Percentiles rank a stretch among this genome's conserved stretches.
Conservation (phyloP, 331 rosid species). For the Acacia pycnantha region DNA sequence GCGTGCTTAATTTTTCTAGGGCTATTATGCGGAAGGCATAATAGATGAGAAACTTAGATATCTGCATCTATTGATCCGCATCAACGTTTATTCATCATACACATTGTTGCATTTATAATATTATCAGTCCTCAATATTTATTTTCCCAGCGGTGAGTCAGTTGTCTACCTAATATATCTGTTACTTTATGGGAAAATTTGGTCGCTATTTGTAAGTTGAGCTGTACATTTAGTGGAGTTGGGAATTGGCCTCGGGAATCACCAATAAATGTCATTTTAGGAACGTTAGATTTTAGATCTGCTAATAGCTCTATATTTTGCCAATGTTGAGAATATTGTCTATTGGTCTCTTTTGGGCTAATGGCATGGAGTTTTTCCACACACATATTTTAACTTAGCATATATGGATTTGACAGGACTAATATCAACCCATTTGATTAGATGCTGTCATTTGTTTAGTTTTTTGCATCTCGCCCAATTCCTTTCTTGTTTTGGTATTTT, state of each 20-base stretch:
- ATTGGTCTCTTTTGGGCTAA: background rate
- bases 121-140: background rate
- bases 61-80: background rate
- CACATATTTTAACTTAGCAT: background rate
- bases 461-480: background rate
- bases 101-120: background rate
- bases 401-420: slow-evolving; percentile 14
- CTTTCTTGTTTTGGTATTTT: background rate
- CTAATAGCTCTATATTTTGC: background rate
- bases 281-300: background rate
- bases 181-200: background rate
- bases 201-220: background rate
- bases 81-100: background rate
- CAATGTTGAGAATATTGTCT: background rate
- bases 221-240: background rate
- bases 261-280: background rate
- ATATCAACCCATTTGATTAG: slow-evolving; percentile 8
- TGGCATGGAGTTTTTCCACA: background rate
- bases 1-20: background rate
- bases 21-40: background rate
- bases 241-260: background rate
- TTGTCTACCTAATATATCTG: background rate
- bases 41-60: background rate
- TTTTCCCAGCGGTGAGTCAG: background rate
- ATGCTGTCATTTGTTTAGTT: slow-evolving; percentile 3